A percentile compares a stretch with the other conserved stretches of the same genome.
Conservation (phyloP, 768 basidiomycete genomes). For the Paxillus ammoniavirescens region DNA sequence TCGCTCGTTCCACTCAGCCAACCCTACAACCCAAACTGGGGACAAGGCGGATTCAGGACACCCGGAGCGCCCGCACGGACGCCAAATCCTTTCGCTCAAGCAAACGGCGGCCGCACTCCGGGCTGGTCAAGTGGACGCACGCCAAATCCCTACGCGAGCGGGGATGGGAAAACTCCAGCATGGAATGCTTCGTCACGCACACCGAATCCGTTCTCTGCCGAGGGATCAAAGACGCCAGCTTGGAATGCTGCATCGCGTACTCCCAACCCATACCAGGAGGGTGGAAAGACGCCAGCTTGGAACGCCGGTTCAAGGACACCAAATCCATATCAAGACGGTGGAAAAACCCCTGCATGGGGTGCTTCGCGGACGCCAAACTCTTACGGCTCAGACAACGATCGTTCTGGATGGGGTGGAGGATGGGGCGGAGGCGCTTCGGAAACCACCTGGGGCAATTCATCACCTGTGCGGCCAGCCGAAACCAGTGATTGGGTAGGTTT, state of each 20-base stretch:
- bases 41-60: conserved; percentile 26
- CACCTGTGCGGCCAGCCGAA: conserved; percentile 32
- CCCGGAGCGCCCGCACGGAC: conserved; percentile 44
- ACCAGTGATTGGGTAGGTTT: conserved; percentile 30
- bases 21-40: conserved; percentile 21
- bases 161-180: conserved; percentile 57
- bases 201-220: conserved; percentile 62
- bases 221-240: conserved; percentile 66
- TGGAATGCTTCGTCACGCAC: conserved; percentile 66
- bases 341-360: conserved; percentile 53
- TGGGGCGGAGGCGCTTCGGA: conserved; percentile 22
- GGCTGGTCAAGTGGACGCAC: conserved; percentile 45
- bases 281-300: conserved; percentile 50
- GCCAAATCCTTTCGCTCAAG: conserved; percentile 43
- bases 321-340: conserved; percentile 47
- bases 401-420: conserved; percentile 38
- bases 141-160: conserved; percentile 63
- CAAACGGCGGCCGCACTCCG: too few species aligned
- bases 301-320: conserved; percentile 50
- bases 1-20: conserved; percentile 50
- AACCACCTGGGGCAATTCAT: conserved; percentile 29
- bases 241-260: conserved; percentile 63
- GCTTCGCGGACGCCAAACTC: conserved; percentile 55
- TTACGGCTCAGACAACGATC: conserved; percentile 35
- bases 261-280: conserved; percentile 63